Evolutionary conservation across 2,329 filamentous ascomycete species (phyloP).

Genomic region (Diaporthe ilicicola): DNA sequence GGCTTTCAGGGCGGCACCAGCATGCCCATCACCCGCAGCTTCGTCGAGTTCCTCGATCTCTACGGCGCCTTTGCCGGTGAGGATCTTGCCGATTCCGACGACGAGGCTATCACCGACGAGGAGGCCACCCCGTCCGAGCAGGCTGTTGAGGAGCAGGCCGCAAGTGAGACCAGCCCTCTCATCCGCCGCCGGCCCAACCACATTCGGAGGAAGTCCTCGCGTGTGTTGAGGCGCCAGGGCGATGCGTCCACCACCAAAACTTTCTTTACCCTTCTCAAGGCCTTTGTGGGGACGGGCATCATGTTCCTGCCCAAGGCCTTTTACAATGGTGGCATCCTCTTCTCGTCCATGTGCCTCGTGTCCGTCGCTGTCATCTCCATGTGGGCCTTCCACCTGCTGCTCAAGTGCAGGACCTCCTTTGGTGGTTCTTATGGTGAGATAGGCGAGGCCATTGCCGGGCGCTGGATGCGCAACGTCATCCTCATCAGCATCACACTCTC

Average conservation of each 20-base stretch:
- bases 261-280: slow-evolving; percentile 81
- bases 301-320: slow-evolving; percentile 86
- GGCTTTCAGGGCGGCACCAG: slow-evolving; percentile 36
- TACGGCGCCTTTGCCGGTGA: slow-evolving; percentile 83
- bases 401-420: slow-evolving; percentile 70
- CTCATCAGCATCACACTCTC: slow-evolving; percentile 76
- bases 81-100: slow-evolving; percentile 67
- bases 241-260: slow-evolving; percentile 76
- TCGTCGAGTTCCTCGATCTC: slow-evolving; percentile 78
- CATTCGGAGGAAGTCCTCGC: slow-evolving; percentile 49
- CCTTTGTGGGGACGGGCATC: slow-evolving; percentile 82
- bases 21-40: slow-evolving; percentile 69
- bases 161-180: slow-evolving; percentile 66
- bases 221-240: slow-evolving; percentile 54
- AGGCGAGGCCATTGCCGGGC: slow-evolving; percentile 71
- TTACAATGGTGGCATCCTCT: slow-evolving; percentile 79
- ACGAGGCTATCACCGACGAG: slow-evolving; percentile 57
- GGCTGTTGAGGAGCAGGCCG: slow-evolving; percentile 42
- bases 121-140: slow-evolving; percentile 49
- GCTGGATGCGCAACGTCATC: slow-evolving; percentile 70
- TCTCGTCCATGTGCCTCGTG: slow-evolving; percentile 75
- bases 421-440: slow-evolving; percentile 79
- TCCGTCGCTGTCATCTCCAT: slow-evolving; percentile 72
- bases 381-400: slow-evolving; percentile 75
- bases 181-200: slow-evolving; percentile 63